These are phyloP conservation scores for Selenicereus undatus DNA, from an alignment of 148 eudicot genomes.

Conservation along the genomic window DNA sequence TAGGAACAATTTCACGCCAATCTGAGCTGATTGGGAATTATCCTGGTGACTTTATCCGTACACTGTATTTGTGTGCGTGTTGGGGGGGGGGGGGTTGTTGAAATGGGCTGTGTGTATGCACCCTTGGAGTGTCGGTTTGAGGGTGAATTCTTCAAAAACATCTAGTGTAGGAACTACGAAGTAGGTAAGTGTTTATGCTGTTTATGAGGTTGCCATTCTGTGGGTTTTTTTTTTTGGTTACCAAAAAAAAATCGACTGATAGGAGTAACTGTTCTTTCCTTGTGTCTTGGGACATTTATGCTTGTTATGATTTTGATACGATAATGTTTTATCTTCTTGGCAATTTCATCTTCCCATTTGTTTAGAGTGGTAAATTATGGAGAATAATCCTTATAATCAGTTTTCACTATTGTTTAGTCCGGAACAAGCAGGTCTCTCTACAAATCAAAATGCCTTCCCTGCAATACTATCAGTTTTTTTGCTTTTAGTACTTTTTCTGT, in stretches of 20 bases:
- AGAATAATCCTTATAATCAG: not conserved
- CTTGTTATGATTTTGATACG: not conserved
- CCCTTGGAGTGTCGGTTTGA: not conserved
- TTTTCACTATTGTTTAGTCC: too few species aligned
- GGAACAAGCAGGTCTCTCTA: too few species aligned
- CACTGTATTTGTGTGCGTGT: not conserved
- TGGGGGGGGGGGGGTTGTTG: too few species aligned
- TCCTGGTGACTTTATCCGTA: not conserved
- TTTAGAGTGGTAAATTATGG: not conserved
- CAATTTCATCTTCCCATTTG: not conserved
- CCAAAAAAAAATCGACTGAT: too few species aligned
- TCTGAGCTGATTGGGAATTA: not conserved
- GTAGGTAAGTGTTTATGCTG: not conserved
- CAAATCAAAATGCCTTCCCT: not conserved
- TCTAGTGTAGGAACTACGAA: not conserved
- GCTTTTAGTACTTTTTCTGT: not conserved
- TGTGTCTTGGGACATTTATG: not conserved
- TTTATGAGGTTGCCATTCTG: not conserved
- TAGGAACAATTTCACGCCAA: not conserved
- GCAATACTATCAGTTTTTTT: not conserved
- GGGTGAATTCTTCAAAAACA: not conserved
- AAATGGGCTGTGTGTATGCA: not conserved
- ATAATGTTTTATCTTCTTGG: not conserved
- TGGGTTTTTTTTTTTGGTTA: too few species aligned
- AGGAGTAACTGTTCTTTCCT: not conserved